Percentiles rank a stretch among this genome's conserved stretches.
phyloP scores from a whole-genome alignment of 805 yeast species.

The Ogataea pini region DNA sequence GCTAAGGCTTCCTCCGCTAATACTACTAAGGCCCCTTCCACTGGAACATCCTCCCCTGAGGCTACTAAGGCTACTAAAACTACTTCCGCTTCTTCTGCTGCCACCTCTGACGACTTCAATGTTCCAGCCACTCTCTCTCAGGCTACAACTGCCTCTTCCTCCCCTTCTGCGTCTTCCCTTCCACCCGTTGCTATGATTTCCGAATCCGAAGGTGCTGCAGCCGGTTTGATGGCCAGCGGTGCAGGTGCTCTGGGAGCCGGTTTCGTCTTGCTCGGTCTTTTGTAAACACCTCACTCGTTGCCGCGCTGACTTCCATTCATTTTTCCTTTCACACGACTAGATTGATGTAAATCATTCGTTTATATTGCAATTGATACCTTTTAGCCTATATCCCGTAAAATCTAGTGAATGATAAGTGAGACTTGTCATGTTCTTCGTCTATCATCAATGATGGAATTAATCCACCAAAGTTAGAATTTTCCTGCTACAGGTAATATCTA shows the following conservation, averaged over 20 bases:
- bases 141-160: conserved; percentile 18
- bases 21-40: conserved; percentile 22
- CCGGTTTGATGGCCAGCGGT: conserved; percentile 28
- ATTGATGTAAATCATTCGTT: background rate
- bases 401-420: background rate
- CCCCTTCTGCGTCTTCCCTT: conserved; percentile 21
- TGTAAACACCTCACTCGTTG: conserved; percentile 10
- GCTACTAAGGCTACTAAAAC: conserved; percentile 16
- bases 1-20: conserved; percentile 28
- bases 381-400: background rate
- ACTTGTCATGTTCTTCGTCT: background rate
- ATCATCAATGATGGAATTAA: no score
- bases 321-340: conserved; percentile 9
- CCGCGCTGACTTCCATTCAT: conserved; percentile 5
- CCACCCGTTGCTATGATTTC: conserved; percentile 26
- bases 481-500: no score
- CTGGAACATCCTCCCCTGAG: conserved; percentile 18
- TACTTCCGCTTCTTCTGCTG: conserved; percentile 14
- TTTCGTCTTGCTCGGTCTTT: conserved; percentile 17
- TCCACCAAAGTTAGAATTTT: no score
- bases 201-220: conserved; percentile 23
- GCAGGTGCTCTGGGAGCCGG: conserved; percentile 32
- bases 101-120: conserved; percentile 13
- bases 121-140: conserved; percentile 21
- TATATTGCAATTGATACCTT: conserved; percentile 4